phyloP scores from a whole-genome alignment of 306 rosid species.

The Castanea mollissima region DNA sequence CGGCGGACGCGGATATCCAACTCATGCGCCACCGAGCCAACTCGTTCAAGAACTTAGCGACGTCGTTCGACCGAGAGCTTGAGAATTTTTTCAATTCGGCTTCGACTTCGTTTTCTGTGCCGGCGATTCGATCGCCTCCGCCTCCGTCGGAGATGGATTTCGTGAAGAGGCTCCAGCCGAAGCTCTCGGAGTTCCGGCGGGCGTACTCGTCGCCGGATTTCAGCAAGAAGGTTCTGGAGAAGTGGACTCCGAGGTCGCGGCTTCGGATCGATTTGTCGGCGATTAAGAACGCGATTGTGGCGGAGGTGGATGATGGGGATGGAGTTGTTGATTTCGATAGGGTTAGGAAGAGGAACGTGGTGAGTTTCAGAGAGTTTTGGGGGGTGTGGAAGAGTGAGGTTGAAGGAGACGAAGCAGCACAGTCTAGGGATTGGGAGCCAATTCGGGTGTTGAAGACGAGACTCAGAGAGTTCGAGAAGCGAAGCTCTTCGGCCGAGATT shows the following conservation, averaged over 20 bases:
- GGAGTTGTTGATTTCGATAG: constrained; percentile 31
- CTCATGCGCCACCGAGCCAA: constrained; percentile 87
- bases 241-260: constrained; percentile 74
- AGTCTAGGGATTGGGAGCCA: constrained; percentile 78
- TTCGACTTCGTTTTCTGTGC: constrained; percentile 52
- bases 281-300: constrained; percentile 70
- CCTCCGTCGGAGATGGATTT: constrained; percentile 85
- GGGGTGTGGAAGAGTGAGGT: constrained; percentile 72
- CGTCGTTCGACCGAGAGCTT: constrained; percentile 86
- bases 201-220: constrained; percentile 89
- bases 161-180: constrained; percentile 80
- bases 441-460: constrained; percentile 80
- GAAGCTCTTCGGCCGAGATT: constrained; percentile 59
- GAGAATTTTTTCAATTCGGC: constrained; percentile 79
- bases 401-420: constrained; percentile 41
- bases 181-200: constrained; percentile 68
- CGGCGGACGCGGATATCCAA: constrained; percentile 92
- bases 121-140: constrained; percentile 58
- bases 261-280: constrained; percentile 88
- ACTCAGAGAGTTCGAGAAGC: constrained; percentile 78
- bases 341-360: constrained; percentile 40
- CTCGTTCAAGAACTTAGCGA: constrained; percentile 81
- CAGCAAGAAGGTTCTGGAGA: constrained; percentile 90
- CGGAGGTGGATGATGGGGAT: constrained; percentile 52
- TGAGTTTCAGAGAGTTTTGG: constrained; percentile 69